These are phyloP conservation scores for Polychytrium aggregatum DNA, from an alignment of 192 early-diverging fungal species.

Conservation along the genomic window DNA sequence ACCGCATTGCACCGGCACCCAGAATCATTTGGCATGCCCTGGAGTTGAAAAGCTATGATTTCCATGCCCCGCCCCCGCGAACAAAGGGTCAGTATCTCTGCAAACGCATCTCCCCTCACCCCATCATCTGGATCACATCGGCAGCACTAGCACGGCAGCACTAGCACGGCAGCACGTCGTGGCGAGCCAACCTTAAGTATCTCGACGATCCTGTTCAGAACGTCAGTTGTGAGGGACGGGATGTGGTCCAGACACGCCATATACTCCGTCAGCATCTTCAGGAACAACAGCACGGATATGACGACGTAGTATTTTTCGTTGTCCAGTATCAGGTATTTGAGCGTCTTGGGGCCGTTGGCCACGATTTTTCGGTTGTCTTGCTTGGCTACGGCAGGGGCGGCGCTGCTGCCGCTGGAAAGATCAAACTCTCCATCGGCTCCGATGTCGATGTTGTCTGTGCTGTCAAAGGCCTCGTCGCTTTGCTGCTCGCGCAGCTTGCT, in stretches of 20 bases:
- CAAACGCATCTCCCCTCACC: background rate
- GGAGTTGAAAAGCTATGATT: slow-evolving; percentile 80
- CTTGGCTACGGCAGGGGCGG: no score
- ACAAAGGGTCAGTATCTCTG: background rate
- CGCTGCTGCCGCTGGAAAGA: slow-evolving; percentile 5
- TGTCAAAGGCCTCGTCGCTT: slow-evolving; percentile 4
- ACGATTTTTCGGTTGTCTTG: background rate
- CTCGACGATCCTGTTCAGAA: slow-evolving; percentile 81
- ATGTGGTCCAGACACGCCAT: slow-evolving; percentile 74
- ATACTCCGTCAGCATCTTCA: slow-evolving; percentile 90
- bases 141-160: no score
- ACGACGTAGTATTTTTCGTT: slow-evolving; percentile 77
- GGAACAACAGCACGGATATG: slow-evolving; percentile 72
- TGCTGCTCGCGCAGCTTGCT: background rate
- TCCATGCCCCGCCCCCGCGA: background rate
- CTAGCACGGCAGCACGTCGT: no score
- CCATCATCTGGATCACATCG: background rate
- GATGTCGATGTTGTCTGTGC: slow-evolving; percentile 16
- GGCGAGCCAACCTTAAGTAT: slow-evolving; percentile 57
- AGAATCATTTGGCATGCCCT: slow-evolving; percentile 93
- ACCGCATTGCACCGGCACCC: slow-evolving; percentile 91
- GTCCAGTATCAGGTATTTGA: slow-evolving; percentile 62
- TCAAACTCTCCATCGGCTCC: slow-evolving; percentile 14
- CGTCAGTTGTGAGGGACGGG: slow-evolving; percentile 64
- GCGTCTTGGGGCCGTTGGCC: slow-evolving; percentile 6